Base-by-base conservation (phyloP, 2,329 filamentous ascomycete genomes). In the Dactylellina haptotyla region DNA sequence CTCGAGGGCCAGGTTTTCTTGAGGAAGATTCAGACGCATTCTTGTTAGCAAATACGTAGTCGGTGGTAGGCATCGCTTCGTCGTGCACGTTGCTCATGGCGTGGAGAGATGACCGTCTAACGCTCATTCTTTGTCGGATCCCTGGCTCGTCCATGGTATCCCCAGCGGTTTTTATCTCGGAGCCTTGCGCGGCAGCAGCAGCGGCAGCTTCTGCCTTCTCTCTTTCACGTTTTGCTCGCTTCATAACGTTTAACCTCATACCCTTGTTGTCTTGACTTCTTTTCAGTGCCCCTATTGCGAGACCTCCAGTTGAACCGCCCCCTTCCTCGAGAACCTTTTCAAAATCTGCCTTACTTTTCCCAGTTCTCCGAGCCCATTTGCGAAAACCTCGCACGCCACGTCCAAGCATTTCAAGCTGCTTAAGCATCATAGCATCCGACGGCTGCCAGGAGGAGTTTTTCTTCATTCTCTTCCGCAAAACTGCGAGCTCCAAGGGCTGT, bases 361-460 rank as follows among this genome's bases (percentile, higher is more conserved):
- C 63, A n/a, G 69, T 74, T 45, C 69, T 74, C 25, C 57, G 59
- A 6, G 69, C 69, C 69, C 69, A 74, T 53, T 74, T 74, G 30
- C 61, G 54, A 28, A 74, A 74, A 0, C 69, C 69, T 28, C 69
- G 63, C 14, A 87, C 84, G 1, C 88, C 88, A 46, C 91, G 88
- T 0, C 88, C 88, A 16, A 92, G 84, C 18, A 84, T 84, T 79
- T 90, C 90, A 0, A 95, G 85, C 80, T 94, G 91, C 28, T 91
- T 85, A 14, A 90, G 87, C 75, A 94, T 91, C 91, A 95, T 95
- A 0, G 91, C 93, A 77, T 92, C 90, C 75, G 90, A 93, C 0
- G 91, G 91, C 1, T 87, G 88, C 91, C 91, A 95, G 3, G 91
- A 89, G 0, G 91, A 90, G 78, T 95, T 95, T 84, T 95, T 95